These are phyloP conservation scores for Fraxinus americana DNA, from an alignment of 257 asterid genomes.

Conservation along the genomic window DNA sequence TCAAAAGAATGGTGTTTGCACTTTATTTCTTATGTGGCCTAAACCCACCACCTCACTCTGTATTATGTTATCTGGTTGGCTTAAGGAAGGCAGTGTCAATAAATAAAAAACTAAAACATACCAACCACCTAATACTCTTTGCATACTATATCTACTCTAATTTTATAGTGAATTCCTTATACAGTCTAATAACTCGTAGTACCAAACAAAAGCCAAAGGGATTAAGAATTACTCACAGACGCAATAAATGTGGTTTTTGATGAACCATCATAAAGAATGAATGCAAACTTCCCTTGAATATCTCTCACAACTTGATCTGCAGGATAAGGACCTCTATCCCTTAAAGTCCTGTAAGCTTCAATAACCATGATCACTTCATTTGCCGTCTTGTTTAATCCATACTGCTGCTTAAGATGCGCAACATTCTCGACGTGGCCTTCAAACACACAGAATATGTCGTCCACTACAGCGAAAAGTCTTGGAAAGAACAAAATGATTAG, in stretches of 20 bases:
- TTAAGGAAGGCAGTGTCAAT: neutral
- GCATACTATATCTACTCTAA: no score
- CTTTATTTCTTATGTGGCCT: neutral
- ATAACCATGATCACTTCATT: slow-evolving; percentile 85
- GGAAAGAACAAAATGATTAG: neutral
- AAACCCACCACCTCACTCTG: no score
- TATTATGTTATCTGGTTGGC: no score
- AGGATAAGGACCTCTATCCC: slow-evolving; percentile 98
- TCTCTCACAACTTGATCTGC: slow-evolving; percentile 92
- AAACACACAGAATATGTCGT: slow-evolving; percentile 91
- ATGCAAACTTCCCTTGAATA: slow-evolving; percentile 81
- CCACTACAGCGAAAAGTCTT: slow-evolving; percentile 84
- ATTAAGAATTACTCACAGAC: slow-evolving; percentile 52
- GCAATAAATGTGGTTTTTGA: slow-evolving; percentile 67
- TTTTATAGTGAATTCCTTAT: no score
- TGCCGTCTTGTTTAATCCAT: slow-evolving; percentile 84
- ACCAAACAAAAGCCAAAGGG: neutral
- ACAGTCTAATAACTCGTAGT: no score
- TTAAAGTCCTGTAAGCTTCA: slow-evolving; percentile 89
- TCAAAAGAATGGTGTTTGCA: neutral
- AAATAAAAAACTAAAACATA: no score
- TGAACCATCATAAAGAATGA: slow-evolving; percentile 67
- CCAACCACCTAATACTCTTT: neutral
- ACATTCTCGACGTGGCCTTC: slow-evolving; percentile 90
- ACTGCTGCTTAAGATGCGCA: slow-evolving; percentile 91